Base-by-base conservation (phyloP, 2,329 filamentous ascomycete genomes). In the Colletotrichum sp. region DNA sequence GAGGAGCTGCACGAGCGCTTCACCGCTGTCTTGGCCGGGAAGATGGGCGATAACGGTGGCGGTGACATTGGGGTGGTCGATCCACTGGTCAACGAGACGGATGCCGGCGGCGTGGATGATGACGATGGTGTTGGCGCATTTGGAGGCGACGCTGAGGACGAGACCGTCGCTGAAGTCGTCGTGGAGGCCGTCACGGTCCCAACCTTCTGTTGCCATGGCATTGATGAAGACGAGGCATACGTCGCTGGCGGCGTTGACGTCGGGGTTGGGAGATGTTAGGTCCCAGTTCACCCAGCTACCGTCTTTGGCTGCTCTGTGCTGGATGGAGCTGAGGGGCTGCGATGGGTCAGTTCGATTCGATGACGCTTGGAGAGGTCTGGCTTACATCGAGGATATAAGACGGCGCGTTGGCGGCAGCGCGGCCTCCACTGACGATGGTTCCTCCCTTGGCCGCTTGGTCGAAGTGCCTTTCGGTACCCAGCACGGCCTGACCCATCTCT, bases 161-260 rank as follows among this genome's bases (percentile, higher is more conserved):
- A 94, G 84, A 0, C 82, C 83, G 77, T 94, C 92, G 1, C 90
- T 92, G 70, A 91, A 91, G 76, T 93, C 93, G 82, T 96, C 95
- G 36, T 89, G 88, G 49, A 95, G 86, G 9, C 88, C 88, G 0
- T 90, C 86, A 63, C 92, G 88, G 75, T 95, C 89, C 78, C 89
- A 94, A 1, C 93, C 94, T 84, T 98, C 95, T 2, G 93, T 92
- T 2, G 93, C 91, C 83, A 94, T 94, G 16, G 88, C 90, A 80
- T 94, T 94, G 78, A 91, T 90, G 78, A 94, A 91, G 1, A 94
- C 90, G 5, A 94, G 83, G 78, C 95, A 97, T 8, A 95, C 88
- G 79, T 96, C 89, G 3, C 89, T 87, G 3, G 68, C 72, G 7
- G 72, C 77, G 62, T 89, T 85, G 8, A 93, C 89, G 13, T 83